These are phyloP conservation scores for Scheffersomyces stambukii DNA, from an alignment of 1,139 yeast species.

Conservation along the genomic window DNA sequence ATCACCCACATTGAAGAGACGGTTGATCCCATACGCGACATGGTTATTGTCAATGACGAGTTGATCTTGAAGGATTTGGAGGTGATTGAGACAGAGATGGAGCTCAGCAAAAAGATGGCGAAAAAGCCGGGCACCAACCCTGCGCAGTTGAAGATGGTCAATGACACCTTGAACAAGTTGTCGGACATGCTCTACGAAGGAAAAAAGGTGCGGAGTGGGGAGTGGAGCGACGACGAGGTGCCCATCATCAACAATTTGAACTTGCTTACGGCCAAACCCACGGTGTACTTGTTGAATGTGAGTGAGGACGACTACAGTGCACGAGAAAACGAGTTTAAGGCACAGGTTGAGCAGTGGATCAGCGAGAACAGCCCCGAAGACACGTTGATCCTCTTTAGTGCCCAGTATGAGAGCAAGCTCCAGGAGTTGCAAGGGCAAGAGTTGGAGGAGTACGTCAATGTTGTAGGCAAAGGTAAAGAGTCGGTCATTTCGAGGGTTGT, in stretches of 20 bases:
- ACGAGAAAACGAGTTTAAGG: constrained; percentile 42
- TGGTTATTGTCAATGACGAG: constrained; percentile 68
- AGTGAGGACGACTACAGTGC: constrained; percentile 49
- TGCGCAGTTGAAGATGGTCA: constrained; percentile 35
- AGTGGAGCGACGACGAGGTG: constrained; percentile 49
- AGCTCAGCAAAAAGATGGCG: constrained; percentile 37
- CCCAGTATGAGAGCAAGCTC: constrained; percentile 49
- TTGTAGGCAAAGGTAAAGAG: constrained; percentile 9
- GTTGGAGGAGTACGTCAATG: constrained; percentile 14
- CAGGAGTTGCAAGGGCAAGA: constrained; percentile 19
- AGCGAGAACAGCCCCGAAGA: constrained; percentile 52
- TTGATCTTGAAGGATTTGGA: constrained; percentile 69
- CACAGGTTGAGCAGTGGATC: constrained; percentile 49
- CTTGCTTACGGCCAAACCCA: constrained; percentile 68
- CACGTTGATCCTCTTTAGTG: constrained; percentile 54
- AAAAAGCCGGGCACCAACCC: constrained; percentile 34
- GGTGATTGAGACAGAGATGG: constrained; percentile 54
- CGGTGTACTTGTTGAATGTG: constrained; percentile 58
- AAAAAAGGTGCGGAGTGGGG: constrained; percentile 41
- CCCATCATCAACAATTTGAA: constrained; percentile 55
- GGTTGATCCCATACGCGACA: constrained; percentile 65
- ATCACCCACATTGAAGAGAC: constrained; percentile 67
- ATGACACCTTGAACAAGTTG: constrained; percentile 42
- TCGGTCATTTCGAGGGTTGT: constrained; percentile 48
- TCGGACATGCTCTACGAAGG: constrained; percentile 58